Evolutionary conservation across 495 filamentous ascomycete species (phyloP).

Genomic region (Pyrenula aspistea): DNA sequence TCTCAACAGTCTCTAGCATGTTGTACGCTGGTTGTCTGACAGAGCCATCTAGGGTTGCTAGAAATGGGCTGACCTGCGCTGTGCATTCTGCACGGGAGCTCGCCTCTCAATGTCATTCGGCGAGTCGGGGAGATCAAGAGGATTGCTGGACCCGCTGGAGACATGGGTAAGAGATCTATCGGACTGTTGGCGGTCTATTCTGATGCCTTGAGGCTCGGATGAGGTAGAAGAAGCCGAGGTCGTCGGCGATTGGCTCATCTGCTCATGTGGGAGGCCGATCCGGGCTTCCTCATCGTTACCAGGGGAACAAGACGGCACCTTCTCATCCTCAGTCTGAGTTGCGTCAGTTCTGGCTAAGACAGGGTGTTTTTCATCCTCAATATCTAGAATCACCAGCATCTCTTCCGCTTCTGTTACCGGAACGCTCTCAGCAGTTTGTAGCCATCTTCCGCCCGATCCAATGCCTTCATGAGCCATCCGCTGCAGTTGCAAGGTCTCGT

Average conservation of each 20-base stretch:
- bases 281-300: not conserved
- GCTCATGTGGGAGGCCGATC: not conserved
- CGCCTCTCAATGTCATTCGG: not conserved
- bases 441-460: constrained; percentile 4
- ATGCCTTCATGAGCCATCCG: constrained; percentile 14
- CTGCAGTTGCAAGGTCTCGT: constrained; percentile 15
- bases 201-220: not conserved
- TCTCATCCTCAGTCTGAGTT: not conserved
- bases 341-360: not conserved
- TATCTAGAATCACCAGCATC: not conserved
- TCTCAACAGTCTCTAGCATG: too few relatives aligned
- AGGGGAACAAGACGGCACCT: not conserved
- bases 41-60: too few relatives aligned
- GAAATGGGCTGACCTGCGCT: too few relatives aligned
- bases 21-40: too few relatives aligned
- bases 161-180: not conserved
- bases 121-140: not conserved
- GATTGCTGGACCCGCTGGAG: not conserved
- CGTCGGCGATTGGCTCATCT: not conserved
- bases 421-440: not conserved
- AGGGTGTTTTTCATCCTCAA: not conserved
- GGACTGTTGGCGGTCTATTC: not conserved
- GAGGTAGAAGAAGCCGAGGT: not conserved
- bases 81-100: too few relatives aligned
- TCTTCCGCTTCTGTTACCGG: not conserved